Evolutionary conservation across 768 basidiomycete species (phyloP).

Genomic region (Chalciporus chontae): DNA sequence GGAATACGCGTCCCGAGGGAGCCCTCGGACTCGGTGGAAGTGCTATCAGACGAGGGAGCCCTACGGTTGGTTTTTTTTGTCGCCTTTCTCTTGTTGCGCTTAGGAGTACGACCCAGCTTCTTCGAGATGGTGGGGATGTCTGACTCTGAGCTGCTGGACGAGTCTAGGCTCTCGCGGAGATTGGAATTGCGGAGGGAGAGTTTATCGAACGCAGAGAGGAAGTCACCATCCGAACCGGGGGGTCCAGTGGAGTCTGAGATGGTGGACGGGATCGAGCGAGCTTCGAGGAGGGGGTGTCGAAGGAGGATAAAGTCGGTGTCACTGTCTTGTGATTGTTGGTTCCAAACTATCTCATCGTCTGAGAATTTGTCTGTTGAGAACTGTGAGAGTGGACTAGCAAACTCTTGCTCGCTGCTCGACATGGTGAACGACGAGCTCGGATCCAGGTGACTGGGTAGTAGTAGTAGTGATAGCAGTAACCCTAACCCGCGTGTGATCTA

Average conservation of each 20-base stretch:
- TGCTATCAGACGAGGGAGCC: neutral
- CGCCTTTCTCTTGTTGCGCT: conserved; percentile 1
- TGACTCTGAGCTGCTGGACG: conserved; percentile 8
- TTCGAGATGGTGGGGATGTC: neutral
- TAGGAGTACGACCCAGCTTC: neutral
- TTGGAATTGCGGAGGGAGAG: conserved; percentile 17
- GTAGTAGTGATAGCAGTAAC: conserved; percentile 12
- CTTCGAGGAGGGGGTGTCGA: conserved; percentile 14
- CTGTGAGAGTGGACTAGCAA: conserved; percentile 11
- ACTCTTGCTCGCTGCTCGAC: conserved; percentile 9
- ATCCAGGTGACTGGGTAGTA: neutral
- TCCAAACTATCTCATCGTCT: conserved; percentile 26
- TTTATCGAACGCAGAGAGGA: conserved; percentile 13
- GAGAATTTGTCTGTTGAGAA: conserved; percentile 10
- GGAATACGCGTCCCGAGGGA: conserved; percentile 11
- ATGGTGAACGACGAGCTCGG: neutral
- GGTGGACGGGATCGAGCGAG: conserved; percentile 11
- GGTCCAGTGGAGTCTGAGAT: conserved; percentile 5
- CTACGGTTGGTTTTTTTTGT: conserved; percentile 1
- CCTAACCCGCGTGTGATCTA: conserved; percentile 16
- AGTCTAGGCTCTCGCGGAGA: neutral
- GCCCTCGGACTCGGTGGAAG: conserved; percentile 8
- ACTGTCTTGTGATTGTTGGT: neutral
- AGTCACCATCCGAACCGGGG: conserved; percentile 8
- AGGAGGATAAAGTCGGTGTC: conserved; percentile 27